Base-by-base conservation (phyloP, 768 basidiomycete species). In the Termitomyces sp. region DNA sequence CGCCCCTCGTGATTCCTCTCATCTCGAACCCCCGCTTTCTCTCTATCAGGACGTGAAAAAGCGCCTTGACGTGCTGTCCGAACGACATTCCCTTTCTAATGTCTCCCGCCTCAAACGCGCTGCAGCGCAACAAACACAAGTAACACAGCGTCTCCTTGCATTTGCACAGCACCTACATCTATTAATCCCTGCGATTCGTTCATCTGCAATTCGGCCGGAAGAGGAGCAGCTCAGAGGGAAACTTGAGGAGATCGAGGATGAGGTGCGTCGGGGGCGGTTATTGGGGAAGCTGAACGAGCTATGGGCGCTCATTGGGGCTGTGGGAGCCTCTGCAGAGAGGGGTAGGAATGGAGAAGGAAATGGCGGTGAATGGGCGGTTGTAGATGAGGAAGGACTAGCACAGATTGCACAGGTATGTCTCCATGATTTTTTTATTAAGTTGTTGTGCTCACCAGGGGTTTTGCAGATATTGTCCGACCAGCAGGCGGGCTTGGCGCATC, bases 251-350 rank as follows among this genome's bases (percentile, higher is more conserved):
- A 78, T 92, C 51, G 84, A 87, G 65, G 86, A 86, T 54, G 90
- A 92, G 67, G 67, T 92, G 59, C 80, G 82, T 50, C 71, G 73
- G 55, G 83, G 87, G 53, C 72, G 87, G 65, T 76, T 88, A 72
- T 80, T 82, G 35, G 85, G 85, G 45, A 90, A 88, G 66, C 67
- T 91, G 65, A 90, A 89, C 61, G 92, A 94, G 66, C 73, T 94
- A 28, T 94, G 92, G 92, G 90, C 90, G 16, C 74, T 90, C 14
- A 80, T 94, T 9, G 90, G 90, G 4, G 84, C 88, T 46, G 75
- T 93, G 18, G 80, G 80, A 45, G 84, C 87, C 8, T 78, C 82
- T 28, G 73, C 79, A 63, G 84, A 87, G 64, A 70, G 77, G 43
- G 79, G 76, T 48, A 77, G 79, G 60, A 70, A 66, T 22, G 72